A percentile compares a stretch with the other conserved stretches of the same genome.
phyloP scores from a whole-genome alignment of 208 protist genomes.

The Trypanosoma congolense region DNA sequence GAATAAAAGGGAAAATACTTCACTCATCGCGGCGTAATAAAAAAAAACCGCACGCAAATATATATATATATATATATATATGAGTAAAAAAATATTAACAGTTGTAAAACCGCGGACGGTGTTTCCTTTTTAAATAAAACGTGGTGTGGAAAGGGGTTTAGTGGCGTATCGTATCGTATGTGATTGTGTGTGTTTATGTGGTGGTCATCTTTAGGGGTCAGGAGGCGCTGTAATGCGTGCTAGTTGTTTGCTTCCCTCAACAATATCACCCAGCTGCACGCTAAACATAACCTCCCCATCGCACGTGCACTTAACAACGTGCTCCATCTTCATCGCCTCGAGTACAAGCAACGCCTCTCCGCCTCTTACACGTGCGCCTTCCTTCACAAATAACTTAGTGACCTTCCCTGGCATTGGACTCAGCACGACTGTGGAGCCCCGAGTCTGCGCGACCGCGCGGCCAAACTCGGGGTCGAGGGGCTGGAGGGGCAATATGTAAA shows the following conservation, averaged over 20 bases:
- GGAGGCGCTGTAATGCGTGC: slow-evolving; percentile 29
- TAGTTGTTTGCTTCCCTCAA: slow-evolving; percentile 26
- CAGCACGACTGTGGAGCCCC: slow-evolving; percentile 72
- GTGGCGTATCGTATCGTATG: too few species aligned
- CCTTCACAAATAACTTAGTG: slow-evolving; percentile 69
- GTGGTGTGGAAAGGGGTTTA: too few species aligned
- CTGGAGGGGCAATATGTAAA: slow-evolving; percentile 17
- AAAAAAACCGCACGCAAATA: too few species aligned
- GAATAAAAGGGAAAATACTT: too few species aligned
- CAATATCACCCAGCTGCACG: slow-evolving; percentile 43
- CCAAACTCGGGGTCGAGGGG: slow-evolving; percentile 35
- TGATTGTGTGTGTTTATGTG: too few species aligned
- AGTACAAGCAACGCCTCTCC: slow-evolving; percentile 87
- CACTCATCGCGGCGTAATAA: too few species aligned
- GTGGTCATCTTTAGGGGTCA: too few species aligned
- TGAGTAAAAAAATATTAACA: too few species aligned
- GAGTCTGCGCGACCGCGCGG: slow-evolving; percentile 35
- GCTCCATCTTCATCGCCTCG: slow-evolving; percentile 97
- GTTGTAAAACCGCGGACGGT: too few species aligned
- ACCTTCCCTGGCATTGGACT: slow-evolving; percentile 93
- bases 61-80: too few species aligned
- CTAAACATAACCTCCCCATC: slow-evolving; percentile 44
- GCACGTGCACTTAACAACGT: slow-evolving; percentile 51
- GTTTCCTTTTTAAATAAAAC: too few species aligned
- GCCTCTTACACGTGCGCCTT: slow-evolving; percentile 75